Evolutionary conservation across 2,329 filamentous ascomycete genomes (phyloP).

Genomic region (Fonsecaea pedrosoi): DNA sequence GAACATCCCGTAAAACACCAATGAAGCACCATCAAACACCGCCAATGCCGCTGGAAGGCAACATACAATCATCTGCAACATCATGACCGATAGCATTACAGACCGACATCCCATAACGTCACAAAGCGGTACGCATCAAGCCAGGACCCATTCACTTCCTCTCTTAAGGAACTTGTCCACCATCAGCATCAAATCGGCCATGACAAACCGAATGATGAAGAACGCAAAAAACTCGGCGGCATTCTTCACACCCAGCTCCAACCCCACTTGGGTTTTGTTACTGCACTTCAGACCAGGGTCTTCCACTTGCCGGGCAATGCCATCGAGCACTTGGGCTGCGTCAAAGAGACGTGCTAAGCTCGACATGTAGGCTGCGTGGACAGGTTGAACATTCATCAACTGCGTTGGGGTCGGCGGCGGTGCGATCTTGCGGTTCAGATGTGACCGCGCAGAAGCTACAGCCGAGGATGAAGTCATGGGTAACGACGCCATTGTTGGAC

Average conservation of each 20-base stretch:
- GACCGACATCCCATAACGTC: slow-evolving; percentile 4
- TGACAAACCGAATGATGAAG: slow-evolving; percentile 93
- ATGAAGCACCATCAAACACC: slow-evolving; percentile 4
- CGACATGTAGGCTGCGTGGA: slow-evolving; percentile 85
- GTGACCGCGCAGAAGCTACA: slow-evolving; percentile 63
- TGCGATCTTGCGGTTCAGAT: slow-evolving; percentile 65
- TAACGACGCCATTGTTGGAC: slow-evolving; percentile 72
- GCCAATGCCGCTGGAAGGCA: slow-evolving; percentile 21
- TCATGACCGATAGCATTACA: slow-evolving; percentile 1
- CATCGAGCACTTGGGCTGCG: slow-evolving; percentile 90
- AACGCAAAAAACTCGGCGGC: slow-evolving; percentile 98
- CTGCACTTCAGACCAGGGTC: slow-evolving; percentile 91
- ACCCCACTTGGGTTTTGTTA: slow-evolving; percentile 90
- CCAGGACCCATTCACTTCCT: slow-evolving; percentile 89
- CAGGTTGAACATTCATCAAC: slow-evolving; percentile 64
- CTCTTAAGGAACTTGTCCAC: slow-evolving; percentile 97
- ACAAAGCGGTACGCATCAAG: slow-evolving; percentile 45
- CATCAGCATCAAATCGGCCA: slow-evolving; percentile 81
- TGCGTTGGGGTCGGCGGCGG: slow-evolving; percentile 67
- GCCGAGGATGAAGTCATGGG: slow-evolving; percentile 71
- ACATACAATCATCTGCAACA: slow-evolving; percentile 22
- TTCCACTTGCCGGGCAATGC: slow-evolving; percentile 90
- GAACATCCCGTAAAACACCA: neutral
- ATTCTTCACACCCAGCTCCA: slow-evolving; percentile 90
- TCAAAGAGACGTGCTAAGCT: slow-evolving; percentile 90